Evolutionary conservation across 1,284 basidiomycete genomes (phyloP), one percentile per base, ranked within the genome.

Genomic region (Heterobasidion annosum): DNA sequence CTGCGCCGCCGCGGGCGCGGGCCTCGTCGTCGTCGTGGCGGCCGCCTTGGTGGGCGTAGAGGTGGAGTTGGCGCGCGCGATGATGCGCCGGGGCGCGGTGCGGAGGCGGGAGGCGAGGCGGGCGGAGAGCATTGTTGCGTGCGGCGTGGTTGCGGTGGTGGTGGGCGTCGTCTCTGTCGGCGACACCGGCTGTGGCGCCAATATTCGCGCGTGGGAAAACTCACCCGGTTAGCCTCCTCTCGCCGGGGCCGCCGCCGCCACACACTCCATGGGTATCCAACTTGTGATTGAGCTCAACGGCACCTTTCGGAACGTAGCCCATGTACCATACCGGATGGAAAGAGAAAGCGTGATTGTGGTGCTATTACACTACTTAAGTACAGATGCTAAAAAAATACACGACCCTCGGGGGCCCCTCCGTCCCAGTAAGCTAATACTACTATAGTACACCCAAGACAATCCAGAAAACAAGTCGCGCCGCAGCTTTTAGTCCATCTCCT

Each of bases 401-500:
- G 25, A 25, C 25, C 3, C 25, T 25, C 25, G 25, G 25, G 25
- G 25, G 25, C 25, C 25, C 25, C 25, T 5, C 25, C 25, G 25
- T 25, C 25, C 25, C 25, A 25, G 25, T 25, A 25, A 25, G 25
- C 25, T 25, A 4, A 25, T 25, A 25, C 25, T 25, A 25, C 25
- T 25, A 25, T 25, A 25, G 25, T 25, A 25, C 3, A 25, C 25
- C 25, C 25, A 25, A 25, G 25, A 25, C 25, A 25, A 25, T 5
- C 4, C 25, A 25, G 25, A 25, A 25, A 25, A 25, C 25, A 25
- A 25, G 25, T 25, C 3, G 25, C 3, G 25, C 25, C 1, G 25
- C 3, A 25, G 25, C 25, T 25, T 25, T 70, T 73, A 90, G 61
- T 90, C 84, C 81, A 91, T 85, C 64, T 90, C 88, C 63, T 89